These are phyloP conservation scores for Fistulifera solaris DNA, from an alignment of 108 stramenopile genomes.

Conservation along the genomic window DNA sequence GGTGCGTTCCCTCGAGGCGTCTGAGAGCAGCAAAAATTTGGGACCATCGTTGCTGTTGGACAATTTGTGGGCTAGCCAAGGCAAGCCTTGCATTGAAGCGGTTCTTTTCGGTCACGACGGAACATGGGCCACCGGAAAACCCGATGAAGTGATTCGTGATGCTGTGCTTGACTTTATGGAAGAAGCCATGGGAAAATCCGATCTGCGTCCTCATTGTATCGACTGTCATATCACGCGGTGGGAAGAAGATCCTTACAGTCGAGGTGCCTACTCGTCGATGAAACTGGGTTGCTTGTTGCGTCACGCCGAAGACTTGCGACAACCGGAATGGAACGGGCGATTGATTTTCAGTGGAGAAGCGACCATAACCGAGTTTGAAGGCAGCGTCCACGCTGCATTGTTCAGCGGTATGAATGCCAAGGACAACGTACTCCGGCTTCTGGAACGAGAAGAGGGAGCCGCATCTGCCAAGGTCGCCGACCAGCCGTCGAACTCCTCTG, in stretches of 20 bases:
- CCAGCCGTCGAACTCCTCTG: no score
- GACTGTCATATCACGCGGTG: slow-evolving; percentile 47
- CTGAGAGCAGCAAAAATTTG: not conserved
- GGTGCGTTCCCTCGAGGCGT: slow-evolving; percentile 9
- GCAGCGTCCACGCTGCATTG: slow-evolving; percentile 53
- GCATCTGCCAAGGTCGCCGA: not conserved
- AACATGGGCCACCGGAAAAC: slow-evolving; percentile 31
- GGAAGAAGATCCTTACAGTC: slow-evolving; percentile 45
- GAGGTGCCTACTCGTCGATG: slow-evolving; percentile 38
- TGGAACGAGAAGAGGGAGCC: not conserved
- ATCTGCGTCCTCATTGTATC: not conserved
- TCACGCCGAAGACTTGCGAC: slow-evolving; percentile 21
- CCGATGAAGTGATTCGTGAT: slow-evolving; percentile 25
- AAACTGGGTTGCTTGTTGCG: slow-evolving; percentile 26
- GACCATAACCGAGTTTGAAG: slow-evolving; percentile 37
- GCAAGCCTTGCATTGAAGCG: slow-evolving; percentile 43
- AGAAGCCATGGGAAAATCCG: slow-evolving; percentile 25
- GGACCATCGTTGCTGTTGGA: slow-evolving; percentile 31
- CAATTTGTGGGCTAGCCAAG: slow-evolving; percentile 40
- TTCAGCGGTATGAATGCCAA: slow-evolving; percentile 24
- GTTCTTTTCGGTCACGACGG: slow-evolving; percentile 26
- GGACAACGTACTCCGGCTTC: not conserved
- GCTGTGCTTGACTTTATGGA: slow-evolving; percentile 35
- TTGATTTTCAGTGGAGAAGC: slow-evolving; percentile 49
- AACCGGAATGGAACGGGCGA: slow-evolving; percentile 36